Base-by-base conservation (phyloP, 2,329 filamentous ascomycete genomes). In the Fusarium tupiense region DNA sequence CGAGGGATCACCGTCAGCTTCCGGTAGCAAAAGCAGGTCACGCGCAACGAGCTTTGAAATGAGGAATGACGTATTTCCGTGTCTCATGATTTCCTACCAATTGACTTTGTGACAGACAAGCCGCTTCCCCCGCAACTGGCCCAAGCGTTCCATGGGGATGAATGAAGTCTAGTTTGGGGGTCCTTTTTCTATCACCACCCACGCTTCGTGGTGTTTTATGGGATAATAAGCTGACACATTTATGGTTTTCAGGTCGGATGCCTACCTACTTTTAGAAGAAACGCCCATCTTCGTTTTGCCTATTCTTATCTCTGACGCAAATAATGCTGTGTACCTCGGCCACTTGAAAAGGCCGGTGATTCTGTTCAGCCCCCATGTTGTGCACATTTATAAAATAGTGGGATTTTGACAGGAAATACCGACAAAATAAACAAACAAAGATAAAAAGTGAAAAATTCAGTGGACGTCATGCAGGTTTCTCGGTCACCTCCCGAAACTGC, bases 401-500 rank as follows among this genome's bases (percentile, higher is more conserved):
- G 43, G 49, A 35, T 19, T 53, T 31, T 24, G 31, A 43, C 13
- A 41, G 29, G 35, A 52, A 65, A n/a, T 26, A 26, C 33, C 43
- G 53, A 66, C 46, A 59, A 53, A 61, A 70, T 43, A 49, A 68
- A 61, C 33, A 43, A 37, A 35, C 22, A 52, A 56, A 33, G 24
- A 19, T 24, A 17, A 26, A 64, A 35, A 63, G 13, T 29, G 46
- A 49, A 38, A 56, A 69, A 40, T 31, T 24, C 35, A 43, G 47
- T 69, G 38, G 38, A 54, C 37, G 56, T 72, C 67, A 72, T 64
- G 62, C 71, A 72, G 50, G 59, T 65, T 65, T 64, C 67, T 74
- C 71, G 71, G 71, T 64, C 71, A 71, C 59, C 71, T 74, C 67
- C 71, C 71, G 71, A 73, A 69, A 67, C 65, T 73, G 61, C 50